Conservation (phyloP, 2,329 filamentous ascomycete species). For the Verticillium dahliae region DNA sequence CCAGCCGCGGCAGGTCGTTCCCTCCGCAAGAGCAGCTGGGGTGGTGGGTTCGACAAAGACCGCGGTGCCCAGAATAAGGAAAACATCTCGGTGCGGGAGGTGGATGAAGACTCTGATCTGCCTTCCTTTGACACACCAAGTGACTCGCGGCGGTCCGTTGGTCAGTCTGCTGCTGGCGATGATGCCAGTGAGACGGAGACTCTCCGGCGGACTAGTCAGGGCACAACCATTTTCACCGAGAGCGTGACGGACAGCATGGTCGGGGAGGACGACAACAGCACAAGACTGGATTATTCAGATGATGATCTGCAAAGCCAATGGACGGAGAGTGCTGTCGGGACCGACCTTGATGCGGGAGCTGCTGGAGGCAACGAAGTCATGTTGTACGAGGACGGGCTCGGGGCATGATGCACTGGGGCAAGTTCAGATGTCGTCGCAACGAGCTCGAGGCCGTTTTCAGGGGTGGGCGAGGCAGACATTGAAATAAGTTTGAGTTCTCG, state of each 20-base stretch:
- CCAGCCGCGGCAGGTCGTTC: conserved; percentile 37
- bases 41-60: conserved; percentile 39
- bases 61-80: conserved; percentile 55
- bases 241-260: conserved; percentile 8
- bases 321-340: conserved; percentile 32
- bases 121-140: conserved; percentile 3
- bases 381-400: conserved; percentile 15
- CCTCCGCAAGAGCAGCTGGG: conserved; percentile 66
- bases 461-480: neutral
- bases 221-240: conserved; percentile 39
- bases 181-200: conserved; percentile 45
- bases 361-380: conserved; percentile 3
- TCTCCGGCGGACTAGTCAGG: conserved; percentile 39
- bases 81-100: conserved; percentile 56
- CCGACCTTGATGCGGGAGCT: conserved; percentile 3
- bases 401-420: neutral
- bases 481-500: neutral
- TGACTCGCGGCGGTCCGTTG: conserved; percentile 1
- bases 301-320: conserved; percentile 38
- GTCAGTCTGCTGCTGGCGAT: conserved; percentile 17
- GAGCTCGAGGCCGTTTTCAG: neutral
- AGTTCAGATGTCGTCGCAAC: neutral
- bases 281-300: conserved; percentile 29
- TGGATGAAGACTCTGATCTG: conserved; percentile 47
- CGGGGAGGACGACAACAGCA: conserved; percentile 28